Evolutionary conservation across 2,329 filamentous ascomycete species (phyloP), one percentile per base, ranked within the genome.

Genomic region (Aspergillus awamori): DNA sequence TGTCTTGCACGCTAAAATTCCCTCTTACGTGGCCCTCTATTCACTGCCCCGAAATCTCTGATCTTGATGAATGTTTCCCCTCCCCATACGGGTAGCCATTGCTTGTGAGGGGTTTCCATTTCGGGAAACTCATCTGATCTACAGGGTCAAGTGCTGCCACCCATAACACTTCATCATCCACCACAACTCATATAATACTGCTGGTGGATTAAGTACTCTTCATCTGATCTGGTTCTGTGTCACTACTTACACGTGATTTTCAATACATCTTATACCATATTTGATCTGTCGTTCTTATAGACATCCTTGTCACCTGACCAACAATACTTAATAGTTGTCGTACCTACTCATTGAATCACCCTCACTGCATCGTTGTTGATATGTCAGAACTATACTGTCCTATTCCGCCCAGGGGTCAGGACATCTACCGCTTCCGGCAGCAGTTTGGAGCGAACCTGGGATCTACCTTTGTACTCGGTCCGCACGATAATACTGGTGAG

Each of bases 391-490:
- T 56, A 47, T 56, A 56, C 26, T 49, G 49, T 20, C 39, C 41
- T 30, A 47, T 58, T 17, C 63, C 63, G 10, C 67, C 68, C n/a
- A 65, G 60, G 30, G 59, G 52, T 26, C 57, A 63, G 28, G 68
- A 69, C 49, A 60, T 76, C 68, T 65, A 83, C 28, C 78, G 83
- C 54, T 87, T 87, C 67, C 82, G 85, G 45, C 86, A 85, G 65
- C 84, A 87, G 60, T 83, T 87, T 68, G 86, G 84, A 7, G 81
- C 80, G 0, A 88, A 87, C 61, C 76, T 88, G 2, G 85, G 86
- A 43, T 82, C 82, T 8, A 78, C 86, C 49, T 88, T 86, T 70
- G 81, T 86, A n/a, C 79, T 87, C 4, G 86, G 87, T 68, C 87
- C 83, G 64, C 78, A 79, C 2, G 70, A 76, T 1, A 73, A 73